Conservation (phyloP, 495 filamentous ascomycete genomes). For the Cryomyces minteri region DNA sequence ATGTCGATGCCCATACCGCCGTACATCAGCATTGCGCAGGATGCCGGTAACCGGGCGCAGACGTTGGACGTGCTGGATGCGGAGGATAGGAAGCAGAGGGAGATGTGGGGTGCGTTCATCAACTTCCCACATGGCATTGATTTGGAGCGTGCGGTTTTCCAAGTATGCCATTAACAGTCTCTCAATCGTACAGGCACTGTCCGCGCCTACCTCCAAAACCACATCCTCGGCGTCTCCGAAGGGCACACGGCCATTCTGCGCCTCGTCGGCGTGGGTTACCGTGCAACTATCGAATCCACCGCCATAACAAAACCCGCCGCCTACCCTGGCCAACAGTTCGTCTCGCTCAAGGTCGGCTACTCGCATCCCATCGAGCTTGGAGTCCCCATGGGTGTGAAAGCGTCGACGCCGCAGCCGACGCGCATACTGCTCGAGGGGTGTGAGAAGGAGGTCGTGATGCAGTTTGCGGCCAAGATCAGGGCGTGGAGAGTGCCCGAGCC, state of each 20-base stretch:
- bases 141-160: conserved; percentile 3
- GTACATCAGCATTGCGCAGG: conserved; percentile 51
- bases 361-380: conserved; percentile 84
- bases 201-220: conserved; percentile 74
- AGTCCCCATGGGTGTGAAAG: conserved; percentile 67
- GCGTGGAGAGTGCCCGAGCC: conserved; percentile 85
- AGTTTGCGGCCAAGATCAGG: conserved; percentile 76
- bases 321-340: conserved; percentile 70
- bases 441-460: conserved; percentile 68
- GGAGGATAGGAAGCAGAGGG: conserved; percentile 52
- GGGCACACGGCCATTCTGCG: conserved; percentile 85
- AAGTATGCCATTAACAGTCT: no score
- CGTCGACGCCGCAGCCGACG: conserved; percentile 83
- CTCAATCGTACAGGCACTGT: no score
- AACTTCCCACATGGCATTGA: neutral
- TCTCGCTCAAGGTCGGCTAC: conserved; percentile 86
- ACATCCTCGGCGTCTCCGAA: conserved; percentile 86
- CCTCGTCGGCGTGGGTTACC: conserved; percentile 91
- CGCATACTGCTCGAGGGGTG: conserved; percentile 76
- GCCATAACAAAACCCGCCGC: conserved; percentile 47
- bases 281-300: conserved; percentile 60
- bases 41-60: conserved; percentile 38
- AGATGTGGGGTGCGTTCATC: conserved; percentile 80
- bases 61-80: conserved; percentile 46
- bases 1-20: conserved; percentile 53